Percentiles rank a stretch among this genome's conserved stretches.
Conservation (phyloP, 192 early-diverging fungal genomes). For the Polychytrium aggregatum region DNA sequence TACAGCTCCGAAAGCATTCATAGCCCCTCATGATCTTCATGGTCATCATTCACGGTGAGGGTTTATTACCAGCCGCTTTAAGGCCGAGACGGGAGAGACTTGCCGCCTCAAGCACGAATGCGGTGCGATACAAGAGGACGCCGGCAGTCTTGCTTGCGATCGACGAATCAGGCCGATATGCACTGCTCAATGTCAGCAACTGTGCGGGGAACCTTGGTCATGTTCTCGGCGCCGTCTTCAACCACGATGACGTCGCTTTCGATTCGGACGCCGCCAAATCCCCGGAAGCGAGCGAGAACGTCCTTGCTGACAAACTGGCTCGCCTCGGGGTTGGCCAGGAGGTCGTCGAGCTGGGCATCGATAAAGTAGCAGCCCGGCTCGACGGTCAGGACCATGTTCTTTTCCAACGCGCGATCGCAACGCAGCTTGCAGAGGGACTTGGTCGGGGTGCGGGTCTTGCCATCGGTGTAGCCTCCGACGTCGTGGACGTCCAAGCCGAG, state of each 20-base stretch:
- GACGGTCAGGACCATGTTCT: conserved; percentile 81
- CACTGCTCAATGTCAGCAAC: conserved; percentile 60
- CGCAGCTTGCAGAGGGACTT: conserved; percentile 66
- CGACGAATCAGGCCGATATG: no score
- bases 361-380: conserved; percentile 94
- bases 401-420: conserved; percentile 58
- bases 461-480: conserved; percentile 60
- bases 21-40: no score
- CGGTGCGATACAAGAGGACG: no score
- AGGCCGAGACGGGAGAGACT: no score
- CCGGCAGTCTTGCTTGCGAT: no score
- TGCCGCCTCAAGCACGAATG: no score
- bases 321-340: conserved; percentile 41
- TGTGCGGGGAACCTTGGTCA: conserved; percentile 72
- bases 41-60: no score
- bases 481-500: conserved; percentile 87
- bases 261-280: conserved; percentile 88
- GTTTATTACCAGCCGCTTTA: no score
- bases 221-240: conserved; percentile 63
- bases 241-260: conserved; percentile 83
- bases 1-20: no score
- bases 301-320: conserved; percentile 56
- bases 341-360: conserved; percentile 59
- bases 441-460: conserved; percentile 53
- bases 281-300: conserved; percentile 49